Base-by-base conservation (phyloP, 1,284 basidiomycete species). In the Cryptococcus sp. region DNA sequence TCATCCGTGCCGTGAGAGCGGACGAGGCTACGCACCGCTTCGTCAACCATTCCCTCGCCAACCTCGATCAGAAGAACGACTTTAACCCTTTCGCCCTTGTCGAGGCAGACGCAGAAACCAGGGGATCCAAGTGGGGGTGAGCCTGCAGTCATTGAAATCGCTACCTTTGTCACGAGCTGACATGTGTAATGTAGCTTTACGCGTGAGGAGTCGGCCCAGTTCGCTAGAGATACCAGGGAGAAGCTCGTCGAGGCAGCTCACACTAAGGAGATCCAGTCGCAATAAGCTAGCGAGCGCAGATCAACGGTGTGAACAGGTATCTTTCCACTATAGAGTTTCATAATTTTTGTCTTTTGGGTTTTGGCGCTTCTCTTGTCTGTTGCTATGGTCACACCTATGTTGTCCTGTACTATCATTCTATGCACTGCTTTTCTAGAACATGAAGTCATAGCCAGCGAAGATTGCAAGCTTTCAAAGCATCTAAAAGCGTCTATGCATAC, bases 11-110 rank as follows among this genome's bases (percentile, higher is more conserved):
- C 16, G 90, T 99, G 19, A 85, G 90, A 54, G 92, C 91, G 15
- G 95, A 99, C 77, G 95, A 98, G 76, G 86, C 88, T 2, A 92
- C 90, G 0, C 93, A 97, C 71, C 84, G 93, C 57, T 95, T 92
- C 69, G 91, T 93, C 62, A 94, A 96, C 78, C 93, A 96, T 79
- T 91, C 88, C 59, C 81, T 96, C 22, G 93, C 92, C 11, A 93
- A 92, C 76, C 82, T 97, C 50, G 81, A 91, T 64, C 82, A 83
- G 30, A 77, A 83, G 46, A 85, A 83, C 43, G 93, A 96, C 74
- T 85, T 92, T 63, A 96, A 94, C 64, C 93, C 93, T 0, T 95
- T 96, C 70, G 91, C 91, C 6, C 80, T 95, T 40, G 84, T 87
- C n/a, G 93, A 96, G 72, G 90, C 93, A 11, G 84, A 88, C 63